Conservation (phyloP, 257 asterid genomes). For the Solanum ossicruentum region DNA sequence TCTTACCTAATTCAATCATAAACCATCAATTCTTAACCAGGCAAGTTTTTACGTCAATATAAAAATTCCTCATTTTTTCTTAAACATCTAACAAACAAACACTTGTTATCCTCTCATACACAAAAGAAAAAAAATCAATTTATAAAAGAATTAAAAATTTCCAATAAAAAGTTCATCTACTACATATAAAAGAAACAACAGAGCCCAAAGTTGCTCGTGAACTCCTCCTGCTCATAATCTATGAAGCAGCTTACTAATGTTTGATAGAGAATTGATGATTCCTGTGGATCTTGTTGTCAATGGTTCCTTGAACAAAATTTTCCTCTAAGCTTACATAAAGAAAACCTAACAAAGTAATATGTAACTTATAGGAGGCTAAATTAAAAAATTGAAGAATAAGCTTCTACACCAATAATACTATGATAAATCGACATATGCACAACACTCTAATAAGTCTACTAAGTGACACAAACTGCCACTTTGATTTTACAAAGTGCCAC, state of each 20-base stretch:
- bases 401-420: background rate
- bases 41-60: background rate
- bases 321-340: slow-evolving; percentile 43
- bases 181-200: no score
- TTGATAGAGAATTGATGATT: slow-evolving; percentile 7
- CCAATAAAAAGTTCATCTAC: no score
- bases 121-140: no score
- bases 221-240: no score
- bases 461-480: no score
- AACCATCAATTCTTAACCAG: background rate
- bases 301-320: slow-evolving; percentile 29
- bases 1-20: background rate
- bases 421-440: background rate
- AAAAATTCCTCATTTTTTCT: background rate
- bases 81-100: background rate
- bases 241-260: no score
- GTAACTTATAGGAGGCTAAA: background rate
- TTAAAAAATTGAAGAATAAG: background rate
- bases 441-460: no score
- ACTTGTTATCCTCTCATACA: background rate
- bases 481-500: slow-evolving; percentile 20
- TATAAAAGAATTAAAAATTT: no score
- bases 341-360: background rate
- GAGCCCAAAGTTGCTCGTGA: no score
- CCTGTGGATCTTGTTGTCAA: slow-evolving; percentile 27